A percentile compares a stretch with the other conserved stretches of the same genome.
phyloP scores from a whole-genome alignment of 2,329 filamentous ascomycete species.

The Rosellinia necatrix region DNA sequence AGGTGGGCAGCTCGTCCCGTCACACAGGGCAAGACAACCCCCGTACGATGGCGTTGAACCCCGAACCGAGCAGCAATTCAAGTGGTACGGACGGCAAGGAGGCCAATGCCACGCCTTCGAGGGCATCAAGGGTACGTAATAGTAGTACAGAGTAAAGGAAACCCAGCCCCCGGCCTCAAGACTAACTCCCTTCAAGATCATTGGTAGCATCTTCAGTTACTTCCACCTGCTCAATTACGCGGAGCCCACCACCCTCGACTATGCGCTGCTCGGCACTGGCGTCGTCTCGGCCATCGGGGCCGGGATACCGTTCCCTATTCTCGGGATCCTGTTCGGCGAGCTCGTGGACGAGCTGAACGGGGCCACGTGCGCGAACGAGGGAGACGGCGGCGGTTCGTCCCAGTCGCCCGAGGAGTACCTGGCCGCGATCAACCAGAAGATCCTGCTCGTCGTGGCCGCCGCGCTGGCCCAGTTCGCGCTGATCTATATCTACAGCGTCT shows the following conservation, averaged over 20 bases:
- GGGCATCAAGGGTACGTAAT: constrained; percentile 21
- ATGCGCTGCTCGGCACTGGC: constrained; percentile 48
- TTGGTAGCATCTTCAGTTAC: constrained; percentile 43
- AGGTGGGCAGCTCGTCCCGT: constrained; percentile 22
- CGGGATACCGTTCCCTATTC: constrained; percentile 66
- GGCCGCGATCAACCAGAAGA: constrained; percentile 52
- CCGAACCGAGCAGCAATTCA: constrained; percentile 12
- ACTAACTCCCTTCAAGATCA: constrained; percentile 18
- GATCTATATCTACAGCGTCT: constrained; percentile 62
- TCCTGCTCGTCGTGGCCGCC: constrained; percentile 63
- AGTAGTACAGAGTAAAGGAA: neutral
- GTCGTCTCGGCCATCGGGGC: constrained; percentile 55
- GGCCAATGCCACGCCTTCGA: constrained; percentile 9
- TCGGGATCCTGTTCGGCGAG: constrained; percentile 67
- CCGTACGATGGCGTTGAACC: constrained; percentile 13
- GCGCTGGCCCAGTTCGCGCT: constrained; percentile 61
- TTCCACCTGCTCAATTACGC: constrained; percentile 53
- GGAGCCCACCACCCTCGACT: constrained; percentile 49
- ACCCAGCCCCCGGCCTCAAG: neutral
- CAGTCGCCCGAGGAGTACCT: constrained; percentile 41
- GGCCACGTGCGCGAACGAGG: constrained; percentile 53
- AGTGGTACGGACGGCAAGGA: constrained; percentile 8
- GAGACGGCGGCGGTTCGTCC: constrained; percentile 13
- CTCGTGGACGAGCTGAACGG: constrained; percentile 65
- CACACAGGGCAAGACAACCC: constrained; percentile 21